These are phyloP conservation scores for Xylariaceae sp. DNA, from an alignment of 2,329 filamentous ascomycete species.

Conservation along the genomic window DNA sequence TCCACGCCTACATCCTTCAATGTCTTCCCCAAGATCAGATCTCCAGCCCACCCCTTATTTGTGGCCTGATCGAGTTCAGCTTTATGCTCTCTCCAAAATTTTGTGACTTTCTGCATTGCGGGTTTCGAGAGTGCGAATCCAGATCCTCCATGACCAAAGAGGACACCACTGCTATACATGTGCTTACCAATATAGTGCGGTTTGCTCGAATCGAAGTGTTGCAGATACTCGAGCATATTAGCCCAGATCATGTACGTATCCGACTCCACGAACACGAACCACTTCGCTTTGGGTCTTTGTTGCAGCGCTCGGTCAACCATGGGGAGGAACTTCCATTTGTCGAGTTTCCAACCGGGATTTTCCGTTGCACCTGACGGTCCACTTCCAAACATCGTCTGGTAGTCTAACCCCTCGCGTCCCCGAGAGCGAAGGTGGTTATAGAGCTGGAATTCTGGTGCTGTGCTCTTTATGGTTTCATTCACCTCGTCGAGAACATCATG, in stretches of 20 bases:
- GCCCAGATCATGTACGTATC: constrained; percentile 47
- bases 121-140: constrained; percentile 43
- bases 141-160: constrained; percentile 47
- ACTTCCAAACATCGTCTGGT: constrained; percentile 42
- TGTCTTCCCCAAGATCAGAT: constrained; percentile 31
- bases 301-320: constrained; percentile 45
- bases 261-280: constrained; percentile 49
- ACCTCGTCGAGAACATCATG: constrained; percentile 28
- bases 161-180: constrained; percentile 39
- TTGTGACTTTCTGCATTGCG: constrained; percentile 40
- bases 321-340: constrained; percentile 50
- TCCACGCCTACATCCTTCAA: constrained; percentile 24
- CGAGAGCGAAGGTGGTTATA: constrained; percentile 30
- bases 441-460: constrained; percentile 23
- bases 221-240: constrained; percentile 43
- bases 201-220: constrained; percentile 36
- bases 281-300: constrained; percentile 43
- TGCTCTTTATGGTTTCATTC: constrained; percentile 25
- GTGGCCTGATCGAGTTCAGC: constrained; percentile 25
- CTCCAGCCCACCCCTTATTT: constrained; percentile 28
- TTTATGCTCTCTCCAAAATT: constrained; percentile 20
- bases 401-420: constrained; percentile 33
- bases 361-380: constrained; percentile 44
- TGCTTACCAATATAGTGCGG: constrained; percentile 44
- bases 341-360: constrained; percentile 44